Evolutionary conservation across 441 rosid species (phyloP), one percentile per base, ranked within the genome.

Genomic region (Corymbia citriodora): DNA sequence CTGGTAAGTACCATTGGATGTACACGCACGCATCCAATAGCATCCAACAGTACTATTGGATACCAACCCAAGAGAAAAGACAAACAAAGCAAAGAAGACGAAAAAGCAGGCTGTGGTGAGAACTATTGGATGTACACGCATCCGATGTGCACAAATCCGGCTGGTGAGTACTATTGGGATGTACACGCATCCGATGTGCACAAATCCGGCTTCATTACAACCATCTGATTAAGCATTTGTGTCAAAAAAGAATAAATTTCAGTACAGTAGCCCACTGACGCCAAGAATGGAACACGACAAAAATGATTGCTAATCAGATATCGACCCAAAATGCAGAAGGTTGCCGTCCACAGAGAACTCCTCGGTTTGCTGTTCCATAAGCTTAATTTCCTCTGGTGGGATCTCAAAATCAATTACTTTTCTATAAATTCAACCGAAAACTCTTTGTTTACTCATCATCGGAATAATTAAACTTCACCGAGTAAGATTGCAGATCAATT

Each of bases 401-500:
- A 79, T 79, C n/a, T 79, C 52, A 79, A 14, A 45, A 79, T 45
- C 85, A 79, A 23, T 79, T 13, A 25, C n/a, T 52, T 10, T 53
- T 23, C 52, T 1, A 45, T 45, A 79, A 23, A 45, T 45, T 79
- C 50, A 45, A 79, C n/a, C 10, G 3, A 45, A 45, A 25, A 79
- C 85, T 45, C n/a, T 79, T 79, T 45, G 85, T 79, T 95, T 94
- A 96, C 55, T 97, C 98, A 1, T 96, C 96, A 85, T 98, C 99
- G 5, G 99, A 95, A 91, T 96, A 95, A 83, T 93, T 93, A 96
- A 97, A 98, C 95, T 97, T 98, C 21, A 97, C 40, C 4, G 99
- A 98, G 91, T 98, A 97, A 3, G 99, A 95, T 2, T 97, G 94
- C 90, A 95, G 92, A 94, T 97, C 99, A 89, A 98, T 97, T 92